Conservation (phyloP, 1,284 basidiomycete species). For the Ceratobasidium sp. region DNA sequence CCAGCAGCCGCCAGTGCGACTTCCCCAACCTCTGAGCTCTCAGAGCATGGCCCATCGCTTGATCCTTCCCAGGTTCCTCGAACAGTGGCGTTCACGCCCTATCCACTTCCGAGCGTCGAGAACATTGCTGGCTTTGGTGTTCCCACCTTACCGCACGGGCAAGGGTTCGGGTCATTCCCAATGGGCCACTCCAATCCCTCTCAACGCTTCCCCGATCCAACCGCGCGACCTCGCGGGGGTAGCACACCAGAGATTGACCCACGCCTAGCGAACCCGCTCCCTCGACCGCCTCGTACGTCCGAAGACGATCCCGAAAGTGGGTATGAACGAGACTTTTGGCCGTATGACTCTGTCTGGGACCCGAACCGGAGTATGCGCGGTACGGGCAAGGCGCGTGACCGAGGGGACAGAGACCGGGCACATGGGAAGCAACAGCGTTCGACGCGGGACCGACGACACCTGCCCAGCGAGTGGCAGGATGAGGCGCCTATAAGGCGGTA, state of each 20-base stretch:
- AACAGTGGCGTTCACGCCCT: slow-evolving; percentile 18
- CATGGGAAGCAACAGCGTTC: slow-evolving; percentile 2
- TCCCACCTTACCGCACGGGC: slow-evolving; percentile 2
- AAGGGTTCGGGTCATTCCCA: neutral
- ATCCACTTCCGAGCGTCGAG: slow-evolving; percentile 27
- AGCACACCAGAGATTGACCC: slow-evolving; percentile 7
- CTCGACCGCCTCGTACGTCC: slow-evolving; percentile 3
- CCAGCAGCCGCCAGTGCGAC: neutral
- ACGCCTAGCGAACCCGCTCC: neutral
- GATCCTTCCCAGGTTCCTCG: slow-evolving; percentile 17
- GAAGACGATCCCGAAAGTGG: slow-evolving; percentile 22
- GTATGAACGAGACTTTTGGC: slow-evolving; percentile 27
- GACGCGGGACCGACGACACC: slow-evolving; percentile 5
- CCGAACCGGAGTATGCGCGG: slow-evolving; percentile 24
- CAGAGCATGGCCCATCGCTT: neutral
- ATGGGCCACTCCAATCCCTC: neutral
- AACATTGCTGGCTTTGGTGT: slow-evolving; percentile 43
- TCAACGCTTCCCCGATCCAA: slow-evolving; percentile 8
- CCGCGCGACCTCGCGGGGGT: neutral
- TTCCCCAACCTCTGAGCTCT: slow-evolving; percentile 11
- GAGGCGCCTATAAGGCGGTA: slow-evolving; percentile 26
- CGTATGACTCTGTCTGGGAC: slow-evolving; percentile 36
- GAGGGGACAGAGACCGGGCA: slow-evolving; percentile 25
- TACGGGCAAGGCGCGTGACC: slow-evolving; percentile 37
- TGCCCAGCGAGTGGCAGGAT: slow-evolving; percentile 39